phyloP scores from a whole-genome alignment of 83 land plant genomes.

The Thuja plicata region DNA sequence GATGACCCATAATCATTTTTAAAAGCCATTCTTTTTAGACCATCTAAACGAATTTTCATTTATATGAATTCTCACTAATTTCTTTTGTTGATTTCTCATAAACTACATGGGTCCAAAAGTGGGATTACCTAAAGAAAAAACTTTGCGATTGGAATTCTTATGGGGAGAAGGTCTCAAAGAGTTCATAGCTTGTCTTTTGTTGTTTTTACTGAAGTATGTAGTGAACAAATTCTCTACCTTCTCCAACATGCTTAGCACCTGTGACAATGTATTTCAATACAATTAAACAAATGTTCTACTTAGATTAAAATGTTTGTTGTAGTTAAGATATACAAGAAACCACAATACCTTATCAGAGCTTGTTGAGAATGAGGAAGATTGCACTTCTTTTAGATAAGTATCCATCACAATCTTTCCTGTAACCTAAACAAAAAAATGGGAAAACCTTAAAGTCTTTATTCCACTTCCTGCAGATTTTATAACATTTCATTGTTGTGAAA shows the following conservation, averaged over 20 bases:
- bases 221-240: constrained; percentile 17
- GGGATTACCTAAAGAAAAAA: constrained; percentile 30
- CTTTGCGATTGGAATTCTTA: constrained; percentile 10
- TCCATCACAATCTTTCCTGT: constrained; percentile 27
- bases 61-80: background rate
- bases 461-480: background rate
- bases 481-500: no score
- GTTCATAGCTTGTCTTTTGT: constrained; percentile 24
- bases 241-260: constrained; percentile 16
- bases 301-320: background rate
- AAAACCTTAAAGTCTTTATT: background rate
- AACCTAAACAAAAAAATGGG: constrained; percentile 8
- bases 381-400: constrained; percentile 37
- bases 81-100: no score
- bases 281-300: background rate
- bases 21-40: background rate
- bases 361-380: constrained; percentile 34
- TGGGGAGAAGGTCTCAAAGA: constrained; percentile 22
- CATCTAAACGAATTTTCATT: background rate
- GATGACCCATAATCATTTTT: no score
- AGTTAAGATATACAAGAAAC: background rate
- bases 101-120: background rate
- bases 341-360: constrained; percentile 34
- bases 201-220: constrained; percentile 10
- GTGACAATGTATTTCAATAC: background rate